phyloP scores from a whole-genome alignment of 2,329 filamentous ascomycete species.

The Calonectria multiphialidica region DNA sequence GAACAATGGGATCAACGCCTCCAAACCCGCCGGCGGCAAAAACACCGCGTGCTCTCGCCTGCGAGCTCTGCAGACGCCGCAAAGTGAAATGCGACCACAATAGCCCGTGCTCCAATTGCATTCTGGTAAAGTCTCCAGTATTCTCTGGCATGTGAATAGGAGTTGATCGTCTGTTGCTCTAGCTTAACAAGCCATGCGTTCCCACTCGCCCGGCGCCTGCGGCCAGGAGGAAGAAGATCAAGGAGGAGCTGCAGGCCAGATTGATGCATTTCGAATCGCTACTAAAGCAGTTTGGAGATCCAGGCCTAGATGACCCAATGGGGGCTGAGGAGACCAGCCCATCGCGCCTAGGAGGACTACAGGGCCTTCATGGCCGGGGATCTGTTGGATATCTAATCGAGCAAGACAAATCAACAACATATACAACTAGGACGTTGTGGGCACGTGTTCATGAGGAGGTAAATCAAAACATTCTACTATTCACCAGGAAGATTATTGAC shows the following conservation, averaged over 20 bases:
- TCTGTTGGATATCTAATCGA: not conserved
- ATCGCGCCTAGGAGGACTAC: not conserved
- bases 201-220: conserved; percentile 1
- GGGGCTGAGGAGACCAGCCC: no score
- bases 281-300: not conserved
- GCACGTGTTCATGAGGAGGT: not conserved
- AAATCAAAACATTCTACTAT: not conserved
- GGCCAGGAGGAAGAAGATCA: not conserved
- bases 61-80: conserved; percentile 5
- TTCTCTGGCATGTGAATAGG: not conserved
- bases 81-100: conserved; percentile 21
- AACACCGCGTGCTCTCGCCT: not conserved
- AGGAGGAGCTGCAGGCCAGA: conserved; percentile 7
- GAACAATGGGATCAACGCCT: not conserved
- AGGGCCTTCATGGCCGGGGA: not conserved
- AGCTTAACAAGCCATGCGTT: not conserved
- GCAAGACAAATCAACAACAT: not conserved
- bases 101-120: conserved; percentile 13
- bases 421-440: not conserved
- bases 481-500: not conserved
- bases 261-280: conserved; percentile 13
- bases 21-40: not conserved
- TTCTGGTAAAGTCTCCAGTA: not conserved
- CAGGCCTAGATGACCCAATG: not conserved
- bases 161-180: not conserved